Conservation (phyloP, 163 green algal species). For the Chlamydomonas reinhardtii region DNA sequence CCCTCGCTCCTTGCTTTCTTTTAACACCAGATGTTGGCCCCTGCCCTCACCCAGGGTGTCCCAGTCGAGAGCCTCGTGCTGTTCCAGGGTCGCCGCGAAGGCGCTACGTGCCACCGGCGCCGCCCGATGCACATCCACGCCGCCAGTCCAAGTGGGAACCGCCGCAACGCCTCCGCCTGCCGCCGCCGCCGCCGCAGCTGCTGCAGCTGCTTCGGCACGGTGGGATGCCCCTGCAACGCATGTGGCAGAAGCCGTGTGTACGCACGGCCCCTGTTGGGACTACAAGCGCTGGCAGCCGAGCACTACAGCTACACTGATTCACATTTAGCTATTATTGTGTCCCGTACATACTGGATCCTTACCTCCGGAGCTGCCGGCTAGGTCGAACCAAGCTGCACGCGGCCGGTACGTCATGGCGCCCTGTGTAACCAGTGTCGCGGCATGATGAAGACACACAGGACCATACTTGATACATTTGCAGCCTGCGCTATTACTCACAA, state of each 20-base stretch:
- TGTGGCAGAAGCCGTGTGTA: no score
- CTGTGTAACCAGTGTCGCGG: conserved; percentile 10
- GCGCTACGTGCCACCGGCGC: conserved; percentile 51
- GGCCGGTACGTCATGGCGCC: conserved; percentile 68
- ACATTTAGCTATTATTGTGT: no score
- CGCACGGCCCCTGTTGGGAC: no score
- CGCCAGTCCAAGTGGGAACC: conserved; percentile 57
- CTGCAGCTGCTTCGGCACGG: no score
- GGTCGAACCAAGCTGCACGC: conserved; percentile 71
- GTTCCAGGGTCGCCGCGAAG: conserved; percentile 65
- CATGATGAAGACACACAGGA: not conserved
- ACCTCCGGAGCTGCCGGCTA: conserved; percentile 71
- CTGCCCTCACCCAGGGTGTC: conserved; percentile 29
- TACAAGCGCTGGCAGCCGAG: no score
- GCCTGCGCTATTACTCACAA: no score
- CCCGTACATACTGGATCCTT: no score
- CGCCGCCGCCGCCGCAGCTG: not conserved
- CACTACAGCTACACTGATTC: no score
- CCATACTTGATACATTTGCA: no score
- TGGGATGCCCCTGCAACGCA: no score
- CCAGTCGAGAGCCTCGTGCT: conserved; percentile 48
- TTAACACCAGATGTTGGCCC: no score
- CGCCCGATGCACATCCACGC: conserved; percentile 63
- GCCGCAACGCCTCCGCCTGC: not conserved
- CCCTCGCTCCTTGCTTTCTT: no score